A percentile compares a stretch with the other conserved stretches of the same genome.
phyloP scores from a whole-genome alignment of 257 asterid species.

The Orobanche coerulescens region DNA sequence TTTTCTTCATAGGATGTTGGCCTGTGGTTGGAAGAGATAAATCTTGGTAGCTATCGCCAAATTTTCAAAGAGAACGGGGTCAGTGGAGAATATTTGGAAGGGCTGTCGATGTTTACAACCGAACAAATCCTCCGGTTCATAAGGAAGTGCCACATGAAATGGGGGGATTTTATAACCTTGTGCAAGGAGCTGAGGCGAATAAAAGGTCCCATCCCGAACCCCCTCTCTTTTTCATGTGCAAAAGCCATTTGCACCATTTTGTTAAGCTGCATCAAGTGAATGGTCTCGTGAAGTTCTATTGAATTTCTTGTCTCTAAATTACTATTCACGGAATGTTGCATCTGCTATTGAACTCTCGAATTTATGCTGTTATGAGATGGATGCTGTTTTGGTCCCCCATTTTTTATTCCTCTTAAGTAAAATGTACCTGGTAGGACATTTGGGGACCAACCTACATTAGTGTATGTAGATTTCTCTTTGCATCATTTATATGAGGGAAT shows the following conservation, averaged over 20 bases:
- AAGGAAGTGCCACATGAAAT: constrained; percentile 98
- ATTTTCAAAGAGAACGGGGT: constrained; percentile 88
- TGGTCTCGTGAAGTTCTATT: not conserved
- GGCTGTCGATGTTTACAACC: constrained; percentile 96
- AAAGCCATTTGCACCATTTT: not conserved
- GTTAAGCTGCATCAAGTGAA: constrained; percentile 15
- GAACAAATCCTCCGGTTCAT: constrained; percentile 98
- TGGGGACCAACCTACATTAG: too few species aligned
- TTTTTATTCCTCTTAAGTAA: too few species aligned
- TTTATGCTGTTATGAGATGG: not conserved
- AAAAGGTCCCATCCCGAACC: constrained; percentile 48
- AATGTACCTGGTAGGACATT: too few species aligned
- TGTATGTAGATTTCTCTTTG: too few species aligned
- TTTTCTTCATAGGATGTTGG: constrained; percentile 78
- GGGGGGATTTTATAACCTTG: constrained; percentile 98
- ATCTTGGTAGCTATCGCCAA: constrained; percentile 83
- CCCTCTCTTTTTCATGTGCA: not conserved
- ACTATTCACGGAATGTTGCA: not conserved
- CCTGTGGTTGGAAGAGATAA: constrained; percentile 94
- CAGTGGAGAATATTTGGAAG: constrained; percentile 96
- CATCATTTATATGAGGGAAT: too few species aligned
- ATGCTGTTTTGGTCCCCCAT: too few species aligned
- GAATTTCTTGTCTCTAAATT: constrained; percentile 3
- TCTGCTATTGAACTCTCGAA: not conserved
- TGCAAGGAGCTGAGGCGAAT: constrained; percentile 99